Conservation (phyloP, 1,139 yeast genomes). For the Nakaseomyces bracarensis region DNA sequence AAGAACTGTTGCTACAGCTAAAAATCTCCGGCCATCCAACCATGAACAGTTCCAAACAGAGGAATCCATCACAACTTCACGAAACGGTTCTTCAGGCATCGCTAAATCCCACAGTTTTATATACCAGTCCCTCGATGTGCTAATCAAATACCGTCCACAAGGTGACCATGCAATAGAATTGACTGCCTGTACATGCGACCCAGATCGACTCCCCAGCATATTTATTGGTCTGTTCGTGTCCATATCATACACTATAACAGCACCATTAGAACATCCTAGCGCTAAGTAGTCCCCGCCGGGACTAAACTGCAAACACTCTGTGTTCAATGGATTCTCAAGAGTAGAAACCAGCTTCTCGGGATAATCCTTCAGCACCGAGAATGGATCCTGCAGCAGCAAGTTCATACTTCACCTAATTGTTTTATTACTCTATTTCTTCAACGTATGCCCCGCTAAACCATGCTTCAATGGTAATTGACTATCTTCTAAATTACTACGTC, state of each 20-base stretch:
- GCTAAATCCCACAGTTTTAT: constrained; percentile 74
- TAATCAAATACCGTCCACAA: constrained; percentile 61
- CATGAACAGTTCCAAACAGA: constrained; percentile 32
- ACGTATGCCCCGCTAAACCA: no score
- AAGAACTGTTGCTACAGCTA: constrained; percentile 31
- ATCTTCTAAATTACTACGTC: no score
- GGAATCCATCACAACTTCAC: constrained; percentile 63
- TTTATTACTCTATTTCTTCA: not conserved
- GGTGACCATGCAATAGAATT: constrained; percentile 73
- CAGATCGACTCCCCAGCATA: constrained; percentile 38
- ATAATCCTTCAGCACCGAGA: constrained; percentile 83
- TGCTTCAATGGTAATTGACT: no score
- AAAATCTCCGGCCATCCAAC: constrained; percentile 13
- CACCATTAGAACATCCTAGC: constrained; percentile 74
- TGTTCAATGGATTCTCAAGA: constrained; percentile 50
- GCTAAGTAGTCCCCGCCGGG: constrained; percentile 83
- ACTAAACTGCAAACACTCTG: constrained; percentile 67
- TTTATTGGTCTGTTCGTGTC: constrained; percentile 42
- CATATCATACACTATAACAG: constrained; percentile 68
- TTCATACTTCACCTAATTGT: constrained; percentile 38
- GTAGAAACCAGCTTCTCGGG: constrained; percentile 76
- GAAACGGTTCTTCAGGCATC: constrained; percentile 48
- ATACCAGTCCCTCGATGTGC: constrained; percentile 81
- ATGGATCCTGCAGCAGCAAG: constrained; percentile 82
- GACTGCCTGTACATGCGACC: constrained; percentile 65